Evolutionary conservation across 116 monocot genomes (phyloP).

Genomic region (Trichopus zeylanicus): DNA sequence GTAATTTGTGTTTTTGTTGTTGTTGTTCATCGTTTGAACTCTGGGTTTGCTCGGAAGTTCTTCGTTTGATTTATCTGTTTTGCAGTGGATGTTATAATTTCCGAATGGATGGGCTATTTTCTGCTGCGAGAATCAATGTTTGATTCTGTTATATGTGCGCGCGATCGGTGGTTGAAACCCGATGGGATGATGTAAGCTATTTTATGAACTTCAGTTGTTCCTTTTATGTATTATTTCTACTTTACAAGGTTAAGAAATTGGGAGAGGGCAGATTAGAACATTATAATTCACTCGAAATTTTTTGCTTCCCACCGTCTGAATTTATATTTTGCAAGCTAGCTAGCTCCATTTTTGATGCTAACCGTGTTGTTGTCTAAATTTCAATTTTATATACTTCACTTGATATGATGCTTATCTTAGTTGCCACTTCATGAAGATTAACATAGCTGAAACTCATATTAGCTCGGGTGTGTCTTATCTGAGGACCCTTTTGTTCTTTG

Average conservation of each 20-base stretch:
- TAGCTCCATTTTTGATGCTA: no score
- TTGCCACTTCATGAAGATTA: neutral
- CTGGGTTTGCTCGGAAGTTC: neutral
- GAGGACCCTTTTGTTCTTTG: conserved; percentile 8
- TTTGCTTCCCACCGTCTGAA: no score
- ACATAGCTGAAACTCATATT: neutral
- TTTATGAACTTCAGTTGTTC: neutral
- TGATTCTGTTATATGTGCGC: conserved; percentile 93
- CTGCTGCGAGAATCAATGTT: conserved; percentile 94
- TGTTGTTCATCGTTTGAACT: neutral
- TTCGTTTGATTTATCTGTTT: conserved; percentile 6
- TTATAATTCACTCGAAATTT: no score
- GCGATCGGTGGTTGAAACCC: conserved; percentile 86
- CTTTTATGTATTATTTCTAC: no score
- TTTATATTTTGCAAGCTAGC: no score
- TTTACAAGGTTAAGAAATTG: no score
- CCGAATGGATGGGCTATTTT: conserved; percentile 99
- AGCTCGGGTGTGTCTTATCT: neutral
- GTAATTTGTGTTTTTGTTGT: conserved; percentile 13
- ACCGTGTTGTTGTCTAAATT: no score
- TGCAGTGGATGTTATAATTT: conserved; percentile 96
- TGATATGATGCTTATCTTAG: no score
- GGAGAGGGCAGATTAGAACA: no score
- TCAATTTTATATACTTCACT: no score
- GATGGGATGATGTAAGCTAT: conserved; percentile 73